A percentile compares a stretch with the other conserved stretches of the same genome.
Conservation (phyloP, 2,329 filamentous ascomycete genomes). For the Pyrenophora tritici-repentis region DNA sequence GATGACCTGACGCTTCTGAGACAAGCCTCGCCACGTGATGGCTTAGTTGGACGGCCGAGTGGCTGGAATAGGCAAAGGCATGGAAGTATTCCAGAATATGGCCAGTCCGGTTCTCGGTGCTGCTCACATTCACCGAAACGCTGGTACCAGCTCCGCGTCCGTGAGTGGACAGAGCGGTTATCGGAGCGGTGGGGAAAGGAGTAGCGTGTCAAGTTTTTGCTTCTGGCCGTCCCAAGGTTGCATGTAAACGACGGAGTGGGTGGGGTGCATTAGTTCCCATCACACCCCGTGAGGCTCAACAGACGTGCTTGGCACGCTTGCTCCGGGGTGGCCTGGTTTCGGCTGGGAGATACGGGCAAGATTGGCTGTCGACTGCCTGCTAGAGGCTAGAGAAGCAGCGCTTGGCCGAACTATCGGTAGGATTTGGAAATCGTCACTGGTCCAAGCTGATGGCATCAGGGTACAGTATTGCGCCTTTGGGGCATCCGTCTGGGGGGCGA, state of each 20-base stretch:
- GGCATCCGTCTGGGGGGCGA: slow-evolving; percentile 8
- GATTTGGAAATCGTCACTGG: slow-evolving; percentile 18
- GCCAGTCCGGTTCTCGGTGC: slow-evolving; percentile 2
- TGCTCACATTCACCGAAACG: slow-evolving; percentile 3
- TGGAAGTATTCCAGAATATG: slow-evolving; percentile 26
- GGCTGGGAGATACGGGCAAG: slow-evolving; percentile 18
- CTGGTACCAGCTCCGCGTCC: slow-evolving; percentile 11
- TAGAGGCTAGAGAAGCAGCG: slow-evolving; percentile 3
- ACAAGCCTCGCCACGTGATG: slow-evolving; percentile 1
- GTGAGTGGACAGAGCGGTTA: slow-evolving; percentile 11
- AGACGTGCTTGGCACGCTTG: slow-evolving; percentile 28
- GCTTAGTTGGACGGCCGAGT: not conserved
- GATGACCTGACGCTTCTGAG: not conserved
- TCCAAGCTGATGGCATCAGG: not conserved
- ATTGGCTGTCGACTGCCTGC: slow-evolving; percentile 7
- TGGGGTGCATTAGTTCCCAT: slow-evolving; percentile 35
- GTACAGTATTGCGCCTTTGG: slow-evolving; percentile 1
- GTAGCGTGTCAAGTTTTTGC: slow-evolving; percentile 27
- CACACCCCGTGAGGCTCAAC: slow-evolving; percentile 32
- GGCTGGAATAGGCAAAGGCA: slow-evolving; percentile 4
- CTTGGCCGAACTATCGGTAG: slow-evolving; percentile 34
- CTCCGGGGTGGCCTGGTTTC: slow-evolving; percentile 11
- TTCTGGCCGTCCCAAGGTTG: slow-evolving; percentile 27
- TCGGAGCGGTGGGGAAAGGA: slow-evolving; percentile 12
- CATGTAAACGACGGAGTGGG: slow-evolving; percentile 16